Evolutionary conservation across 1,139 yeast species (phyloP).

Genomic region (Waltiozyma sp.): DNA sequence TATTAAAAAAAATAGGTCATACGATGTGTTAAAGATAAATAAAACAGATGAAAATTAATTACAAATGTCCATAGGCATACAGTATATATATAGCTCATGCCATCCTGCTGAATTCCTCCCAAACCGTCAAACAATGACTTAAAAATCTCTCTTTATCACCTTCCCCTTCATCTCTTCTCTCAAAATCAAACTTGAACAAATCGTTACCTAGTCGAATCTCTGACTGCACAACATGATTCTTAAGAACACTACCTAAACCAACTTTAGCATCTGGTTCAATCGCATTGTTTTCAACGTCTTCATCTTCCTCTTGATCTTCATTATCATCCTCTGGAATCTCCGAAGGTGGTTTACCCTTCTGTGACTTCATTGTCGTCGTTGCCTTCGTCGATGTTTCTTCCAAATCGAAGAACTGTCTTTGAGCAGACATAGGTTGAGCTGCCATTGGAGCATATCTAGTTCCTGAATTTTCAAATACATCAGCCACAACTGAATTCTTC

Average conservation of each 20-base stretch:
- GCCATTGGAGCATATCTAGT: slow-evolving; percentile 38
- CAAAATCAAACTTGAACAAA: slow-evolving; percentile 15
- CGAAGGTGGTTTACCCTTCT: slow-evolving; percentile 1
- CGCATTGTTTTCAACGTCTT: slow-evolving; percentile 22
- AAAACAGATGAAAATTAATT: no score
- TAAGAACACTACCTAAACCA: slow-evolving; percentile 2
- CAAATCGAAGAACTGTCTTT: slow-evolving; percentile 31
- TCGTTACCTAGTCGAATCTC: slow-evolving; percentile 13
- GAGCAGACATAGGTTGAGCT: slow-evolving; percentile 48
- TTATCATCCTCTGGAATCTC: slow-evolving; percentile 6
- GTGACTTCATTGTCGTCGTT: slow-evolving; percentile 1
- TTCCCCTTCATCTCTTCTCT: slow-evolving; percentile 13
- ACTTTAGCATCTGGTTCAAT: slow-evolving; percentile 23
- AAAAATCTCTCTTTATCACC: slow-evolving; percentile 36
- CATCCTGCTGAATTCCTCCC: slow-evolving; percentile 34
- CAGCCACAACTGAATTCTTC: slow-evolving; percentile 5
- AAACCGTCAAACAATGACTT: slow-evolving; percentile 42
- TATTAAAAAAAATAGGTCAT: no score
- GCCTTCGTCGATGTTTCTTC: slow-evolving; percentile 8
- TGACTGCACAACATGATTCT: slow-evolving; percentile 7
- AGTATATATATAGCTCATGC: no score
- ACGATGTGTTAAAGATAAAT: no score
- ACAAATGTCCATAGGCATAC: no score
- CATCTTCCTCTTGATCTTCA: slow-evolving; percentile 14
- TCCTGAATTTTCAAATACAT: slow-evolving; percentile 32